Evolutionary conservation across 768 basidiomycete species (phyloP).

Genomic region (Panus rudis): DNA sequence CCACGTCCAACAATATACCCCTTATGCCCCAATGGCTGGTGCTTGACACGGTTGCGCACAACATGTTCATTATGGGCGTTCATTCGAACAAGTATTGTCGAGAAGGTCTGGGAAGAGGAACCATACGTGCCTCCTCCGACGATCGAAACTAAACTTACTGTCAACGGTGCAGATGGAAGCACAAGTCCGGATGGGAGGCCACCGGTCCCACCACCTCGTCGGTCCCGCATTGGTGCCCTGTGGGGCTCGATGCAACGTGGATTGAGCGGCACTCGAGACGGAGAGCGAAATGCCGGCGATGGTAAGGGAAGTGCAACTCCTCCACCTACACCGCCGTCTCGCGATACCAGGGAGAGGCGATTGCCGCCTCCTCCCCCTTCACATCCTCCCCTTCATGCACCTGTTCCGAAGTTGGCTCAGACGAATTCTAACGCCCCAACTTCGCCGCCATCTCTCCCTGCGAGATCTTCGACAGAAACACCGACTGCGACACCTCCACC

Average conservation of each 20-base stretch:
- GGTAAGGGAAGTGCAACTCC: constrained; percentile 2
- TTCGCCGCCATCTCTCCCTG: not conserved
- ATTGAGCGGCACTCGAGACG: constrained; percentile 13
- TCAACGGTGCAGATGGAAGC: not conserved
- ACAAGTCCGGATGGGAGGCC: constrained; percentile 8
- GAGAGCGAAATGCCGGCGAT: constrained; percentile 7
- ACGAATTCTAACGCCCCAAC: not conserved
- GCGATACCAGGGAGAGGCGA: too few relatives aligned
- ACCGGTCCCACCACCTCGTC: constrained; percentile 10
- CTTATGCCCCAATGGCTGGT: constrained; percentile 81
- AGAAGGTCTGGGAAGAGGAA: constrained; percentile 87
- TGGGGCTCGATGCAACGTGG: constrained; percentile 25
- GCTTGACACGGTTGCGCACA: constrained; percentile 69
- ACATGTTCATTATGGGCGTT: constrained; percentile 93
- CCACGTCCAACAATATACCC: constrained; percentile 57
- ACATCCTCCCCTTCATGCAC: constrained; percentile 3
- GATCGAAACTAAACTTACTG: not conserved
- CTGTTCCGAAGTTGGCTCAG: not conserved
- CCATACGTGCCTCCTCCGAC: constrained; percentile 24
- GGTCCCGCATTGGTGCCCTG: constrained; percentile 18
- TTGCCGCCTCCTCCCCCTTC: constrained; percentile 19
- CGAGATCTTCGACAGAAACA: too few relatives aligned
- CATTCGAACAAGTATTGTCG: constrained; percentile 73
- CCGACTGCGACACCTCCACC: constrained; percentile 22
- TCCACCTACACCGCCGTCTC: constrained; percentile 5